phyloP scores from a whole-genome alignment of 2,329 filamentous ascomycete genomes.

The Allantophomopsis lycopodina region DNA sequence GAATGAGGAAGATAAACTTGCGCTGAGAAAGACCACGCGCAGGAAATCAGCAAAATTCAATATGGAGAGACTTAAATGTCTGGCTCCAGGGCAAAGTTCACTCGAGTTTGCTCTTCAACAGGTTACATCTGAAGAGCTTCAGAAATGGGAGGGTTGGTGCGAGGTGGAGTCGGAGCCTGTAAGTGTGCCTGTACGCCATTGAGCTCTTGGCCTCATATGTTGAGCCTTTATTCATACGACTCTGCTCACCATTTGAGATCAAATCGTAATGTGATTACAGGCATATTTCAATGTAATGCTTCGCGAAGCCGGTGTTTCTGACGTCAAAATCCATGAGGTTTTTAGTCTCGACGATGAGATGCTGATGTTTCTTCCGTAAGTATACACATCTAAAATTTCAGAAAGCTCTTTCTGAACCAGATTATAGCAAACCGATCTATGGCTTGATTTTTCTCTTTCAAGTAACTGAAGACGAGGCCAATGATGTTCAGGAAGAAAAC shows the following conservation, averaged over 20 bases:
- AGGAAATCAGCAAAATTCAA: no score
- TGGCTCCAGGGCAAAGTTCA: no score
- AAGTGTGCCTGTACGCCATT: slow-evolving; percentile 15
- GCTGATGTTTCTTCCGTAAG: slow-evolving; percentile 48
- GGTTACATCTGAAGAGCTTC: slow-evolving; percentile 35
- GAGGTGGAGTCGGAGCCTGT: slow-evolving; percentile 88
- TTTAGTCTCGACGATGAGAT: slow-evolving; percentile 56
- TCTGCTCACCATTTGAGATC: no score
- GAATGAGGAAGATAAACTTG: no score
- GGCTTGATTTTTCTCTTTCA: slow-evolving; percentile 85
- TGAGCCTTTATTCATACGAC: no score
- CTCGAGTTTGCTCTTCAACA: slow-evolving; percentile 23
- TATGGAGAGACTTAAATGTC: no score
- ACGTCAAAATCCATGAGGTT: slow-evolving; percentile 65
- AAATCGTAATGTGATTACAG: slow-evolving; percentile 25
- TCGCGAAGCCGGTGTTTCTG: slow-evolving; percentile 59
- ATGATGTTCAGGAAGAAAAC: slow-evolving; percentile 29
- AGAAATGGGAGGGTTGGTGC: slow-evolving; percentile 58
- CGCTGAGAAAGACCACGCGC: no score
- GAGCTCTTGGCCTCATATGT: no score
- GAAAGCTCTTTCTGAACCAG: slow-evolving; percentile 13
- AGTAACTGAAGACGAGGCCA: slow-evolving; percentile 38
- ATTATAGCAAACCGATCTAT: slow-evolving; percentile 54
- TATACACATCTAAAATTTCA: slow-evolving; percentile 1
- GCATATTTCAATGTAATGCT: slow-evolving; percentile 80